These are phyloP conservation scores for Anisodus acutangulus DNA, from an alignment of 257 asterid species.

Conservation along the genomic window DNA sequence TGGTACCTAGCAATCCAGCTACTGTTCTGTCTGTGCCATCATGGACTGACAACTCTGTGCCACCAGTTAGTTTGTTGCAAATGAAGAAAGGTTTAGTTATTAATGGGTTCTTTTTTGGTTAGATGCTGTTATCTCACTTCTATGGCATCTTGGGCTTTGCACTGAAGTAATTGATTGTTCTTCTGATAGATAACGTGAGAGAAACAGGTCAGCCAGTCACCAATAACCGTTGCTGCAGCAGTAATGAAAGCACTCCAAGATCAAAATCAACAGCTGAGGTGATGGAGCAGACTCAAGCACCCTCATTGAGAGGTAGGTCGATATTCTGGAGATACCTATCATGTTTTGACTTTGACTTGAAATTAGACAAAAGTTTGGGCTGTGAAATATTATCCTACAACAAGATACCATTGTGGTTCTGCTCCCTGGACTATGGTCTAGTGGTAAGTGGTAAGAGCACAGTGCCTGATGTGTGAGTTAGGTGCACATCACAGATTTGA, in stretches of 20 bases:
- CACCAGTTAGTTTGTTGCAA: slow-evolving; percentile 47
- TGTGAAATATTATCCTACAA: not conserved
- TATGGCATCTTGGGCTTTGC: slow-evolving; percentile 23
- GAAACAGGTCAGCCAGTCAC: slow-evolving; percentile 53
- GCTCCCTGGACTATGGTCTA: not conserved
- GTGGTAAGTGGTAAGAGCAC: not conserved
- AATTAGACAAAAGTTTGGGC: not conserved
- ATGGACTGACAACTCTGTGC: slow-evolving; percentile 64
- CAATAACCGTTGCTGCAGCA: slow-evolving; percentile 49
- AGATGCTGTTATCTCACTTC: not conserved
- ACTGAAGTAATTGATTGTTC: slow-evolving; percentile 27
- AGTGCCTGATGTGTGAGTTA: not conserved
- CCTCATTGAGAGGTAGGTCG: slow-evolving; percentile 39
- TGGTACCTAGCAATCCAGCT: slow-evolving; percentile 45
- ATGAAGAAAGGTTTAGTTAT: slow-evolving; percentile 54
- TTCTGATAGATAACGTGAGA: slow-evolving; percentile 55
- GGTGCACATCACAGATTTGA: slow-evolving; percentile 11
- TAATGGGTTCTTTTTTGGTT: not conserved
- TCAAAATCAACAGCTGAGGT: slow-evolving; percentile 57
- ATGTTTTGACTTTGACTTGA: slow-evolving; percentile 19
- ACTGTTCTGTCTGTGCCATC: slow-evolving; percentile 55
- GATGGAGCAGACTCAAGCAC: slow-evolving; percentile 38
- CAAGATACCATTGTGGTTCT: not conserved
- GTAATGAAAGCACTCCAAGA: slow-evolving; percentile 67
- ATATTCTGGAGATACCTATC: not conserved